phyloP scores from a whole-genome alignment of 2,329 filamentous ascomycete species.

The Aspergillus pseudoterreus region DNA sequence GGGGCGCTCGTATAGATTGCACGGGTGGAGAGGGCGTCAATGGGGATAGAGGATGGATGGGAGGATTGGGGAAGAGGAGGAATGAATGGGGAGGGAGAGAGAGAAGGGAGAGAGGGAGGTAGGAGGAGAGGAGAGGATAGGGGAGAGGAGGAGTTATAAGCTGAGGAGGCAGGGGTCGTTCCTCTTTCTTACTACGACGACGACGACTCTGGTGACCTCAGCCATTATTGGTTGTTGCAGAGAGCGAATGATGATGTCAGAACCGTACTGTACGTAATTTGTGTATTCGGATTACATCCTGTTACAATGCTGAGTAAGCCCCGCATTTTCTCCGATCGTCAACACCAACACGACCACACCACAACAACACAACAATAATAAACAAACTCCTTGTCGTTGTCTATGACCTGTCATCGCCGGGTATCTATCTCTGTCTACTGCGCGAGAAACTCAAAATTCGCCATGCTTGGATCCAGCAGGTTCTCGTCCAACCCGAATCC shows the following conservation, averaged over 20 bases:
- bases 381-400: no score
- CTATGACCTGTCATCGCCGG: not conserved
- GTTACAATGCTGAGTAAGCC: no score
- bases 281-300: no score
- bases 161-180: not conserved
- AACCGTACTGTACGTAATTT: not conserved
- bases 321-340: no score
- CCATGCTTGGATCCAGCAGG: conserved; percentile 39
- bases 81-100: conserved; percentile 34
- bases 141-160: conserved; percentile 2
- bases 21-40: conserved; percentile 7
- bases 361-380: no score
- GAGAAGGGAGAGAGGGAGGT: conserved; percentile 21
- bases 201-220: not conserved
- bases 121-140: not conserved
- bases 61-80: conserved; percentile 19
- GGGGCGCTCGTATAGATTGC: conserved; percentile 1
- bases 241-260: not conserved
- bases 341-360: no score
- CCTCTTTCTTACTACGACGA: not conserved
- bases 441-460: conserved; percentile 38
- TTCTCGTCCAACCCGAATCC: conserved; percentile 41
- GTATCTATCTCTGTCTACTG: conserved; percentile 17
- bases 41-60: conserved; percentile 3
- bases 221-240: not conserved